Evolutionary conservation across 1,284 basidiomycete genomes (phyloP).

Genomic region (Cryptococcus jaspeensis): DNA sequence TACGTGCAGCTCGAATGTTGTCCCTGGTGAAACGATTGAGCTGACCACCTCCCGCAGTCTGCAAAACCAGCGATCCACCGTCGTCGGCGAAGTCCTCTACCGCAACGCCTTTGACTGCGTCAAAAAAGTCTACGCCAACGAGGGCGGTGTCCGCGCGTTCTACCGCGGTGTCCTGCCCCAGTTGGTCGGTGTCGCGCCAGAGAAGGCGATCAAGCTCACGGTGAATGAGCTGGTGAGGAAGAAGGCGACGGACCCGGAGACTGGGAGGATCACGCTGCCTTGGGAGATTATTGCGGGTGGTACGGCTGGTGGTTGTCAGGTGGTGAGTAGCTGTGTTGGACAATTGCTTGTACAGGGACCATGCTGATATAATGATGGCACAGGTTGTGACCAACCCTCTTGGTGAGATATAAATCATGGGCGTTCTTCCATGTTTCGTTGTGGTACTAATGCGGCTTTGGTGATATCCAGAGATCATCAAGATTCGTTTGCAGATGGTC

Average conservation of each 20-base stretch:
- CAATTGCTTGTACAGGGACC: neutral
- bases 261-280: conserved; percentile 78
- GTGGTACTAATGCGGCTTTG: neutral
- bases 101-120: conserved; percentile 94
- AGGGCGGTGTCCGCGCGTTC: conserved; percentile 86
- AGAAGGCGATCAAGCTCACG: conserved; percentile 74
- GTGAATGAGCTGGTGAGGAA: conserved; percentile 90
- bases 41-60: conserved; percentile 58
- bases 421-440: conserved; percentile 33
- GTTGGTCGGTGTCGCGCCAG: conserved; percentile 93
- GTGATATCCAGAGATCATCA: conserved; percentile 58
- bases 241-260: conserved; percentile 85
- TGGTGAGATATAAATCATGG: conserved; percentile 55
- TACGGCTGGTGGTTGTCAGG: conserved; percentile 93
- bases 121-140: conserved; percentile 88
- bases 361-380: neutral
- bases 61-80: conserved; percentile 94
- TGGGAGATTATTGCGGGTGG: conserved; percentile 94
- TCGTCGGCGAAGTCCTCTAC: conserved; percentile 91
- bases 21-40: neutral
- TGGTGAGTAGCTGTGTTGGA: conserved; percentile 60
- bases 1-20: neutral
- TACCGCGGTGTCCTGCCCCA: conserved; percentile 96
- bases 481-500: conserved; percentile 95
- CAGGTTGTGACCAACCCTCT: conserved; percentile 94